Evolutionary conservation across 352 stramenopile species (phyloP).

Genomic region (Plasmopara halstedii): DNA sequence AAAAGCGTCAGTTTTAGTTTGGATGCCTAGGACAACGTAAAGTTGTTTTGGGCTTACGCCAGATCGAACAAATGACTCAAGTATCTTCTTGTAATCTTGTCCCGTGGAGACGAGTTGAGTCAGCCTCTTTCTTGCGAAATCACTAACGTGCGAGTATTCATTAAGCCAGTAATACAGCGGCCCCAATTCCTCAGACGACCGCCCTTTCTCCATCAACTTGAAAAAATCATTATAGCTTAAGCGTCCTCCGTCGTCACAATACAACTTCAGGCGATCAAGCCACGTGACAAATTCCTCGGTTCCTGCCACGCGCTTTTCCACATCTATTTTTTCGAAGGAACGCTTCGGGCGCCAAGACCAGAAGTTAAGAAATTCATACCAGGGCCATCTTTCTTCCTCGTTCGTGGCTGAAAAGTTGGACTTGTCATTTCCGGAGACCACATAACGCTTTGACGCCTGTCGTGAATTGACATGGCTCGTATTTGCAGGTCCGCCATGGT

Average conservation of each 20-base stretch:
- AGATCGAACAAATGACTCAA: not conserved
- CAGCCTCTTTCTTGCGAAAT: not conserved
- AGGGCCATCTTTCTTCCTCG: not conserved
- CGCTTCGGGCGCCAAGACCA: not conserved
- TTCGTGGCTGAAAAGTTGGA: not conserved
- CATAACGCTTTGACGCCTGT: not conserved
- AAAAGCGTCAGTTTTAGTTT: not conserved
- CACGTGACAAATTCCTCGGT: not conserved
- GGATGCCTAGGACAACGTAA: not conserved
- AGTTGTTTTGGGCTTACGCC: not conserved
- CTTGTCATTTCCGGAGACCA: not conserved
- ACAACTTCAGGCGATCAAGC: not conserved
- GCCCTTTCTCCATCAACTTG: not conserved
- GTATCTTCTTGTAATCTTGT: not conserved
- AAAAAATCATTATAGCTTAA: not conserved
- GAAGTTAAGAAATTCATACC: not conserved
- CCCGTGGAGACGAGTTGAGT: not conserved
- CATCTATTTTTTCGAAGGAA: not conserved
- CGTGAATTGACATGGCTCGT: not conserved
- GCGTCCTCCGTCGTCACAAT: not conserved
- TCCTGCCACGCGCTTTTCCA: not conserved
- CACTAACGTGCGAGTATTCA: not conserved
- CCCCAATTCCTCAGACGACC: not conserved
- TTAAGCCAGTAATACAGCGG: not conserved
- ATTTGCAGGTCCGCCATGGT: not conserved